phyloP scores from a whole-genome alignment of 345 rosid species.

The Arabis alpina region DNA sequence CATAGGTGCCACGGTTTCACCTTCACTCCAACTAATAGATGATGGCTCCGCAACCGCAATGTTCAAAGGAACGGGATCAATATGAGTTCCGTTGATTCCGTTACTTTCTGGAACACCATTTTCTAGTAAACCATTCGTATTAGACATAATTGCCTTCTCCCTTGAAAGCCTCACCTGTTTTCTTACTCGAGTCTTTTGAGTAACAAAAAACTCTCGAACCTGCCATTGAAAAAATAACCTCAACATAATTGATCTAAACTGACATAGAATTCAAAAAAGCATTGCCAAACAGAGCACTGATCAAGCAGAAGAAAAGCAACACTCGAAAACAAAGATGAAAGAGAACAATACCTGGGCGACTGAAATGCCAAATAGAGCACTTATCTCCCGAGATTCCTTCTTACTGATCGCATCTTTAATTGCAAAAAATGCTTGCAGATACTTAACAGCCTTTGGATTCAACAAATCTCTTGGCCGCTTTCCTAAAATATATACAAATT shows the following conservation, averaged over 20 bases:
- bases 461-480: conserved; percentile 97
- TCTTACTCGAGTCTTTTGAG: conserved; percentile 89
- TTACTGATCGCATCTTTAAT: conserved; percentile 93
- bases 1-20: conserved; percentile 59
- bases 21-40: conserved; percentile 51
- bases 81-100: conserved; percentile 6
- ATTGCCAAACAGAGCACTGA: conserved; percentile 8
- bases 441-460: conserved; percentile 89
- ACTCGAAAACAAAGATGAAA: no score
- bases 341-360: conserved; percentile 70
- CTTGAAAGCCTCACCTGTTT: conserved; percentile 75
- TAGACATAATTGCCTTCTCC: conserved; percentile 64
- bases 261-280: conserved; percentile 1
- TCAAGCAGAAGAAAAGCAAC: not conserved
- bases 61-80: conserved; percentile 45
- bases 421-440: conserved; percentile 89
- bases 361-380: conserved; percentile 86
- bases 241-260: conserved; percentile 11
- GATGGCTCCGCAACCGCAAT: conserved; percentile 43
- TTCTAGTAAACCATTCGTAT: conserved; percentile 38
- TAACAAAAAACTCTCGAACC: conserved; percentile 89
- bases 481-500: conserved; percentile 52
- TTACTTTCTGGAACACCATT: conserved; percentile 40
- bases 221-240: conserved; percentile 37
- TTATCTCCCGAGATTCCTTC: conserved; percentile 92